Base-by-base conservation (phyloP, 2,329 filamentous ascomycete genomes). In the Mycogone perniciosa region DNA sequence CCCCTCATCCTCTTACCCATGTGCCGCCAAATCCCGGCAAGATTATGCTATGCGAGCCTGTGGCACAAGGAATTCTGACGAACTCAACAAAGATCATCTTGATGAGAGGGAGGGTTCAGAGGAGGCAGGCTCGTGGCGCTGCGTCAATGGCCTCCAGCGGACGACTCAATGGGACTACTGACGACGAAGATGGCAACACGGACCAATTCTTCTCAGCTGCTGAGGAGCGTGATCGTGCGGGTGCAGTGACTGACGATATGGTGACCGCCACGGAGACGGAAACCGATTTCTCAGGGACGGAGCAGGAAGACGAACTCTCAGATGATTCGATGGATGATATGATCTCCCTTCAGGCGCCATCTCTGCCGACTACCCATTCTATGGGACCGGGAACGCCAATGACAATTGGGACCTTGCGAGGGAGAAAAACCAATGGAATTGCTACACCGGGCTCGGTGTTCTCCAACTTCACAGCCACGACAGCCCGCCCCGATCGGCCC, bases 171-270 rank as follows among this genome's bases (percentile, higher is more conserved):
- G 83, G 81, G 41, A 76, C 81, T 0, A 61, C 66, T 6, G 79
- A 81, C 44, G 77, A 81, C 44, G 88, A 95, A 51, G 89, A 95
- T 60, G 89, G 87, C 1, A 85, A 88, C 5, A 95, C 88, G 52
- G 92, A 97, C 63, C 85, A 90, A 59, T 96, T 96, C 71, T 96
- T 82, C 67, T 96, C 92, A 5, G 92, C 92, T 1, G 86, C 89
- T 2, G 92, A 96, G 64, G 90, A 95, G 56, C 80, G 83, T 26
- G 71, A 80, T 54, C 80, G 74, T 60, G 81, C 80, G 10, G 77
- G 81, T 51, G 73, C 76, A 6, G 73, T 76, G 27, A 76, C 77
- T 1, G 84, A 84, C 39, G 80, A 80, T 6, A 77, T 78, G 5
- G 79, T 78, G 49, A 75, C 75, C 1, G 71, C 73, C 6, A 81